Percentiles rank a stretch among this genome's conserved stretches.
Conservation (phyloP, 1,139 yeast genomes). For the Lodderomyces metapsilosis region DNA sequence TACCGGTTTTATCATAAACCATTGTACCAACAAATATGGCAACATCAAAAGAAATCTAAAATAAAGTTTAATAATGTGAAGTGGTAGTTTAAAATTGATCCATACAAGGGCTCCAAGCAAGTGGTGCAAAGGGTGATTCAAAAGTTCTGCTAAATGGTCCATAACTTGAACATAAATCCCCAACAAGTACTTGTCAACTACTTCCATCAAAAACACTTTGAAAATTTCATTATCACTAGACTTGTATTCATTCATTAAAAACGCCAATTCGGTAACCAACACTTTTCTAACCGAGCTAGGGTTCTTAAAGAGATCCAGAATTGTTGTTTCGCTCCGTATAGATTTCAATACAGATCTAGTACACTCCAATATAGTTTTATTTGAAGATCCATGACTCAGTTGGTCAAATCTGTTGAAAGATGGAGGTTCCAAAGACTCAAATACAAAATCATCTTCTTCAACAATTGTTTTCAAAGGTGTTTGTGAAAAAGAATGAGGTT, state of each 20-base stretch:
- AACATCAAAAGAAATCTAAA: conserved; percentile 18
- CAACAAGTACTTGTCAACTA: conserved; percentile 16
- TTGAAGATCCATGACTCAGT: neutral
- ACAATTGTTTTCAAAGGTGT: conserved; percentile 12
- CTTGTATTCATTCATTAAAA: conserved; percentile 12
- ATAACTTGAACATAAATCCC: conserved; percentile 5
- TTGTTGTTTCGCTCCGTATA: conserved; percentile 10
- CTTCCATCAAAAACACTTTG: conserved; percentile 18
- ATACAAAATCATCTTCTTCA: conserved; percentile 13
- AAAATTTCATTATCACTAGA: conserved; percentile 9
- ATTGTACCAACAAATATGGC: conserved; percentile 14
- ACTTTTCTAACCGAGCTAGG: conserved; percentile 14
- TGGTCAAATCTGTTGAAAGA: conserved; percentile 10
- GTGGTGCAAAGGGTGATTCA: conserved; percentile 10
- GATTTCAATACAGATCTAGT: conserved; percentile 6
- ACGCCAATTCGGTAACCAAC: conserved; percentile 12
- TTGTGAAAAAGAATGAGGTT: neutral
- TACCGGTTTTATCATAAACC: conserved; percentile 9
- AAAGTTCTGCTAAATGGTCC: conserved; percentile 9
- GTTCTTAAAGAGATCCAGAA: conserved; percentile 15
- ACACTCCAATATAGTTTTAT: conserved; percentile 1
- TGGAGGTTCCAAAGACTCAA: conserved; percentile 8
- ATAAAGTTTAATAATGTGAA: conserved; percentile 14
- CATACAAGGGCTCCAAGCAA: neutral
- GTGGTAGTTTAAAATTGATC: conserved; percentile 4